Base-by-base conservation (phyloP, 768 basidiomycete genomes). In the Tylopilus balloui region DNA sequence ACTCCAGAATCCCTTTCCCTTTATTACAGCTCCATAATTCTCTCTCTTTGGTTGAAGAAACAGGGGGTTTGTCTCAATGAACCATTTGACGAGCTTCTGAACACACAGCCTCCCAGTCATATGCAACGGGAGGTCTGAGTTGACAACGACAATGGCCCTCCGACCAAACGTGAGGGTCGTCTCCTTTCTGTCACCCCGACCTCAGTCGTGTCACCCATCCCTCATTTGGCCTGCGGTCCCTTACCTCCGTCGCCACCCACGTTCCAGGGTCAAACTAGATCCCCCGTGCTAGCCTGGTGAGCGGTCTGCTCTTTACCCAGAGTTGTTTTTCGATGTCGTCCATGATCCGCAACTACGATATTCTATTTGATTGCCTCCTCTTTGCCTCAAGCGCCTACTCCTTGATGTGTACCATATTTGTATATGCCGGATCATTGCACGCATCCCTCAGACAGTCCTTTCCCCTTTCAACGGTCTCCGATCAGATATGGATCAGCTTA, bases 271-370 rank as follows among this genome's bases (percentile, higher is more conserved):
- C 66, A 67, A 29, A 65, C 47, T 37, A 63, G 66, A 36, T 69
- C 66, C 8, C 66, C 66, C 17, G 66, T 67, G 15, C 56, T 67
- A 21, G 49, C 54, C 12, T 67, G 59, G 66, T 69, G 57, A 65
- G 66, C 42, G 12, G 4, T 40, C 42, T 36, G 9, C 21, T 23
- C 45, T 36, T 23, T 38, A 17, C 8, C 8, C 4, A 1, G 19
- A 15, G 17, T 45, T 20, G 29, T 43, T 44, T 34, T 45, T 28
- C 15, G 47, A 46, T 28, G 45, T 41, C 14, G 12, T 8, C 19
- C 15, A 27, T 56, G 31, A 47, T 56, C 20, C 38, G 32, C 10
- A 19, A 19, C 11, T 21, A 31, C 19, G 13, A 31, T 54, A 19
- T 21, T 14, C 19, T 21, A 12, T 51, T 47, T 44, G 31, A 37